Conservation (phyloP, 495 filamentous ascomycete species). For the Penicillium atrosanguineum region DNA sequence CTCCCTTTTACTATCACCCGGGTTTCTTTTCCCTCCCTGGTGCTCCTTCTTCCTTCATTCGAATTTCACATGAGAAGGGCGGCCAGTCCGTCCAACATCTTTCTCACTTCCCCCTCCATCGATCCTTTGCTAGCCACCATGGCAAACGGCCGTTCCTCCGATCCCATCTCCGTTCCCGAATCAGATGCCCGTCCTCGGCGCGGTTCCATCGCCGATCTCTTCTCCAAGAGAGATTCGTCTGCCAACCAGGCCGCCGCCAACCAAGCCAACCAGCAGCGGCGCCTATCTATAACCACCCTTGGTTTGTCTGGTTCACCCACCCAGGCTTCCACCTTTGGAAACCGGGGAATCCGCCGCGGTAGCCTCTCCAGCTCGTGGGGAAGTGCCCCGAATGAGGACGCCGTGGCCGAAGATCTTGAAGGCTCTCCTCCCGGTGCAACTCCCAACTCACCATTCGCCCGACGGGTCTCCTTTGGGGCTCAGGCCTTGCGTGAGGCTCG, state of each 20-base stretch:
- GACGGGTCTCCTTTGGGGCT: conserved; percentile 89
- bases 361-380: conserved; percentile 72
- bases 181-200: conserved; percentile 43
- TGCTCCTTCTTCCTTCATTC: conserved; percentile 1
- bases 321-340: conserved; percentile 52
- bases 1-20: background rate
- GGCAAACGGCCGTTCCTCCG: conserved; percentile 49
- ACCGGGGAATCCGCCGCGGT: conserved; percentile 56
- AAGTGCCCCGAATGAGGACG: conserved; percentile 81
- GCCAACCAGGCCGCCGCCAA: conserved; percentile 48
- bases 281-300: conserved; percentile 83
- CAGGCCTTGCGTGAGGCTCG: conserved; percentile 74
- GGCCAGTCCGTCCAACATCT: conserved; percentile 28
- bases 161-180: conserved; percentile 46
- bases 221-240: conserved; percentile 31
- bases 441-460: conserved; percentile 71
- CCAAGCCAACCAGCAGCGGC: conserved; percentile 69
- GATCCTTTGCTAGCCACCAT: conserved; percentile 24
- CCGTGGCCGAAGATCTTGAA: conserved; percentile 77
- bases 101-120: background rate
- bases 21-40: background rate
- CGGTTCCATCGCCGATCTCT: conserved; percentile 49
- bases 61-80: conserved; percentile 25
- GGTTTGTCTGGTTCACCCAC: conserved; percentile 80
- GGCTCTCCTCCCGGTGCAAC: conserved; percentile 46